A percentile compares a stretch with the other conserved stretches of the same genome.
phyloP scores from a whole-genome alignment of 2,329 filamentous ascomycete genomes.

The Arthroderma uncinatum region DNA sequence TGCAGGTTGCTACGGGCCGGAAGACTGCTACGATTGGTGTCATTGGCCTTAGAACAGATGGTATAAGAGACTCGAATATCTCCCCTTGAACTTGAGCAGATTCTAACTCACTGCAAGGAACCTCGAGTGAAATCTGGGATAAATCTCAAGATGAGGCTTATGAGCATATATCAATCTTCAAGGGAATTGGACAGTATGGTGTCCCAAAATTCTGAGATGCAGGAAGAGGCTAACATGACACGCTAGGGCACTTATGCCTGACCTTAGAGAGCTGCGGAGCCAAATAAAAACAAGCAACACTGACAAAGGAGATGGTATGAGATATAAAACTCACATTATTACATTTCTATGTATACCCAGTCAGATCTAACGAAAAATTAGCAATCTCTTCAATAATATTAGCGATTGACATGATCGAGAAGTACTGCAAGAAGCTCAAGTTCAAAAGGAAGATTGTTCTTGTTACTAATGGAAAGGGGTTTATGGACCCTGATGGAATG shows the following conservation, averaged over 20 bases:
- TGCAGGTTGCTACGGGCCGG: constrained; percentile 51
- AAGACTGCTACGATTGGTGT: constrained; percentile 70
- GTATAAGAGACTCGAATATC: constrained; percentile 22
- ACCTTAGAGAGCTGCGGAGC: constrained; percentile 54
- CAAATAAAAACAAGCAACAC: constrained; percentile 57
- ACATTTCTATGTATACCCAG: neutral
- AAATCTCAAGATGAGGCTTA: constrained; percentile 56
- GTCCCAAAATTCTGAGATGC: constrained; percentile 27
- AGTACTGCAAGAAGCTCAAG: constrained; percentile 69
- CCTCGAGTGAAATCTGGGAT: constrained; percentile 51
- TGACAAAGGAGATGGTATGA: constrained; percentile 57
- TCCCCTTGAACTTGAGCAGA: neutral
- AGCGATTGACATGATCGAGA: constrained; percentile 74
- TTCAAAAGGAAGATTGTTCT: constrained; percentile 71
- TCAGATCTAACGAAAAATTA: constrained; percentile 21
- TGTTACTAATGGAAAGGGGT: constrained; percentile 67
- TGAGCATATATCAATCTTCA: constrained; percentile 65
- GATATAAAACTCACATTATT: constrained; percentile 4
- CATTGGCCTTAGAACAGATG: constrained; percentile 69
- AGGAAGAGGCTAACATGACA: constrained; percentile 10
- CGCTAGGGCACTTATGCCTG: constrained; percentile 50
- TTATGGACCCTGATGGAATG: constrained; percentile 61
- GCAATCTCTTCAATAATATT: constrained; percentile 74
- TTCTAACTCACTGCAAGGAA: constrained; percentile 36
- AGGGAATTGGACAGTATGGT: constrained; percentile 49